A percentile compares a stretch with the other conserved stretches of the same genome.
These are phyloP conservation scores for Ormosia semicastrata DNA, from an alignment of 306 rosid genomes.

Conservation along the genomic window DNA sequence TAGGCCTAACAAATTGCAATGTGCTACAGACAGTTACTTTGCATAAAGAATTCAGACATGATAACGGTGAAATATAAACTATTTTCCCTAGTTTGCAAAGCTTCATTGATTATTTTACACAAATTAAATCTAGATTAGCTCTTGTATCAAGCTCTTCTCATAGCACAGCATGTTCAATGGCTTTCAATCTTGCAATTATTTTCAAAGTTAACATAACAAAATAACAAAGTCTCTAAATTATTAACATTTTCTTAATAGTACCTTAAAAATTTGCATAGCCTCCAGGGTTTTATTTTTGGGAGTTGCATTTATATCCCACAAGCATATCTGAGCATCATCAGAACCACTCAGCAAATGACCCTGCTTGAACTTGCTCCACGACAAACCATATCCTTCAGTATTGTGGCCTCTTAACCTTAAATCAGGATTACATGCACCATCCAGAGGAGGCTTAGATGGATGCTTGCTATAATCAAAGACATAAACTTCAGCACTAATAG, in stretches of 20 bases:
- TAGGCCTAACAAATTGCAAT: neutral
- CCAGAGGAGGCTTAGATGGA: slow-evolving; percentile 95
- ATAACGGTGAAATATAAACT: neutral
- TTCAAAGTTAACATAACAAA: neutral
- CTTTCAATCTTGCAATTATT: neutral
- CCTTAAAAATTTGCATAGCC: slow-evolving; percentile 90
- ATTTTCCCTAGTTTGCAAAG: neutral
- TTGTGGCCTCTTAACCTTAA: slow-evolving; percentile 86
- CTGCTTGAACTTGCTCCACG: slow-evolving; percentile 93
- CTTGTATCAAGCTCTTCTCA: neutral
- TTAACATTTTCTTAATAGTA: neutral
- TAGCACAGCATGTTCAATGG: neutral
- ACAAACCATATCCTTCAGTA: slow-evolving; percentile 95
- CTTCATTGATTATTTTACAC: neutral
- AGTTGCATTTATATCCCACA: slow-evolving; percentile 89
- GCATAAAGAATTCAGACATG: neutral
- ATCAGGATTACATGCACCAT: slow-evolving; percentile 95
- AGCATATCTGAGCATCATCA: slow-evolving; percentile 98
- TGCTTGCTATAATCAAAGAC: slow-evolving; percentile 96
- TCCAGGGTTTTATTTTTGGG: slow-evolving; percentile 80
- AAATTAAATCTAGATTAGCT: neutral
- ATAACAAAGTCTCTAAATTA: neutral
- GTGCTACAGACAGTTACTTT: neutral
- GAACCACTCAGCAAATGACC: slow-evolving; percentile 97
- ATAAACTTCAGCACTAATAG: slow-evolving; percentile 88